Evolutionary conservation across 2,329 filamentous ascomycete genomes (phyloP).

Genomic region (Ceratocystis albifundus): DNA sequence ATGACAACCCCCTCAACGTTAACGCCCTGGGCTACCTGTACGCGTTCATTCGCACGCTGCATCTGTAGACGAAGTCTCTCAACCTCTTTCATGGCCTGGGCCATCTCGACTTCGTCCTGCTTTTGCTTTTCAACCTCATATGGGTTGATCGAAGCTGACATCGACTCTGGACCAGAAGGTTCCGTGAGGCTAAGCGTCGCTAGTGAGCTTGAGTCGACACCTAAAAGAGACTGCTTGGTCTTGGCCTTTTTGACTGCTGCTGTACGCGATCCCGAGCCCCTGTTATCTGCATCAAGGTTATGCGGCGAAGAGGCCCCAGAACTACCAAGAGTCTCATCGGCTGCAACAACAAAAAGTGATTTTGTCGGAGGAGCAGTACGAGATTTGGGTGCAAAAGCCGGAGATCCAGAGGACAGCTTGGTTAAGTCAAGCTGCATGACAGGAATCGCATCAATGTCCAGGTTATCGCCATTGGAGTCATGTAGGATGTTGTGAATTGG

Average conservation of each 20-base stretch:
- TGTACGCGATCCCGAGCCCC: slow-evolving; percentile 30
- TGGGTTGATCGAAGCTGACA: slow-evolving; percentile 28
- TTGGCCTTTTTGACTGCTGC: slow-evolving; percentile 34
- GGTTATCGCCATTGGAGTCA: slow-evolving; percentile 59
- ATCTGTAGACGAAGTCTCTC: slow-evolving; percentile 79
- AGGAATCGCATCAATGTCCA: slow-evolving; percentile 90
- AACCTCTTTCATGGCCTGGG: slow-evolving; percentile 74
- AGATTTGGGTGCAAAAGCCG: slow-evolving; percentile 34
- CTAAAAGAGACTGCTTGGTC: slow-evolving; percentile 50
- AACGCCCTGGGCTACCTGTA: slow-evolving; percentile 59
- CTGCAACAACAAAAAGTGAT: slow-evolving; percentile 55
- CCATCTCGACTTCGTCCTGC: slow-evolving; percentile 79
- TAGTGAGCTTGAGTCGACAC: slow-evolving; percentile 79
- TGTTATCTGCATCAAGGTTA: slow-evolving; percentile 45
- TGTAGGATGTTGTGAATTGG: slow-evolving; percentile 68
- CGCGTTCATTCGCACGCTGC: slow-evolving; percentile 67
- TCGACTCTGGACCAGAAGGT: slow-evolving; percentile 19
- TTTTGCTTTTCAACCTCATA: slow-evolving; percentile 53
- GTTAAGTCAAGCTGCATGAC: slow-evolving; percentile 85
- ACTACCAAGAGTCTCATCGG: slow-evolving; percentile 59
- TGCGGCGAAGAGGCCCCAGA: slow-evolving; percentile 38
- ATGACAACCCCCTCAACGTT: slow-evolving; percentile 54
- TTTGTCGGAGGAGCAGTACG: slow-evolving; percentile 26
- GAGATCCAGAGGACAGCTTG: slow-evolving; percentile 32
- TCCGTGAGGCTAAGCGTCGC: slow-evolving; percentile 54